These are phyloP conservation scores for Lactifluus echinatus DNA, from an alignment of 768 basidiomycete species.

Conservation along the genomic window DNA sequence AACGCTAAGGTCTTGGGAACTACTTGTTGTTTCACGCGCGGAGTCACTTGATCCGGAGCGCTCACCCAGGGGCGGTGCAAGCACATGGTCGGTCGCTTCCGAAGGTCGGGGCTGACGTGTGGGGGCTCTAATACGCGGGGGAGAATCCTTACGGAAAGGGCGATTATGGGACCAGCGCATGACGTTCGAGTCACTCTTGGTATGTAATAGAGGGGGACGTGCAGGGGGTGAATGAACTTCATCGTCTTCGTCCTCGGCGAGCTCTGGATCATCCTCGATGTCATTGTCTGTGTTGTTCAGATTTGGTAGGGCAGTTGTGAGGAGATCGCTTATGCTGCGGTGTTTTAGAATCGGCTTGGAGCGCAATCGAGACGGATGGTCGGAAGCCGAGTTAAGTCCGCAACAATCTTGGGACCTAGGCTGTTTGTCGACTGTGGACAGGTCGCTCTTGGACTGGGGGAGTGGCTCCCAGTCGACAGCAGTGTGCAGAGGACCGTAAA, in stretches of 20 bases:
- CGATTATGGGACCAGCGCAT: slow-evolving; percentile 36
- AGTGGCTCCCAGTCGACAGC: slow-evolving; percentile 79
- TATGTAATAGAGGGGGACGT: slow-evolving; percentile 64
- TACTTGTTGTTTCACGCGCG: slow-evolving; percentile 25
- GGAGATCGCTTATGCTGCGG: slow-evolving; percentile 83
- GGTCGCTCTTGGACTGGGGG: slow-evolving; percentile 41
- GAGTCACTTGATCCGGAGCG: slow-evolving; percentile 24
- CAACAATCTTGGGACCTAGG: slow-evolving; percentile 42
- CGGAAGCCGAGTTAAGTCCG: slow-evolving; percentile 34
- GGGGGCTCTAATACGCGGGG: slow-evolving; percentile 47
- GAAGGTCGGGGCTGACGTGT: slow-evolving; percentile 12
- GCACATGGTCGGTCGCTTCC: slow-evolving; percentile 19
- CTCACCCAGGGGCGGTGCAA: slow-evolving; percentile 12
- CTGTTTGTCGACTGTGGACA: slow-evolving; percentile 31
- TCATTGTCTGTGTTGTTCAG: slow-evolving; percentile 56
- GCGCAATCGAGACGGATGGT: slow-evolving; percentile 22
- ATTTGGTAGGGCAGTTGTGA: slow-evolving; percentile 61
- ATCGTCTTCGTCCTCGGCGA: slow-evolving; percentile 10
- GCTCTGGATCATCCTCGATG: slow-evolving; percentile 3
- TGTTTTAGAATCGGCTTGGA: slow-evolving; percentile 94
- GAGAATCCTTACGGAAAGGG: slow-evolving; percentile 54
- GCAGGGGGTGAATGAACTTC: neutral
- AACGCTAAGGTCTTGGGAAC: slow-evolving; percentile 27
- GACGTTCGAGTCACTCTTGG: slow-evolving; percentile 85
- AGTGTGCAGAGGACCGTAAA: slow-evolving; percentile 94